Evolutionary conservation across 2,329 filamentous ascomycete species (phyloP), one percentile per base, ranked within the genome.

Genomic region (Aureobasidium pullulans): DNA sequence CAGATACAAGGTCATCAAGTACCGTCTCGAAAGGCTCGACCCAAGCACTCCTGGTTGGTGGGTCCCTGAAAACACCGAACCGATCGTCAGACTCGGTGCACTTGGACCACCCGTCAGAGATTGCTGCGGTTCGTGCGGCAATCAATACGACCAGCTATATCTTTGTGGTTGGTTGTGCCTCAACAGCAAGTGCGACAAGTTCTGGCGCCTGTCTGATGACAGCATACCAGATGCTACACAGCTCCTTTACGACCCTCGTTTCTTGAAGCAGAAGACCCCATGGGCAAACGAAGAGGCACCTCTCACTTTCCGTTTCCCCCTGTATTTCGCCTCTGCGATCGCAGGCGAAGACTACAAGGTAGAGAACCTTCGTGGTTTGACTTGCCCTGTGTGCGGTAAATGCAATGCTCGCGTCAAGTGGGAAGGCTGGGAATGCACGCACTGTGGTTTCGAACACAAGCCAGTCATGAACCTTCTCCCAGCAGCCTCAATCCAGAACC

Each of bases 1-100:
- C 42, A 68, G 64, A 43, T 56, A 69, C 6, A 71, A 69, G 1
- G 76, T 78, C 0, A 79, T 81, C 64, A 84, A 83, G 63, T 77
- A 87, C 29, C 81, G 87, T 0, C 79, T 90, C 3, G 84, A 91
- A 68, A 87, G 87, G 62, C 71, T 88, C 0, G 69, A 84, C 15
- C 67, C 79, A 0, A 61, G 67, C 0, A 69, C 72, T 10, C 72
- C 72, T 23, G 84, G 82, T 29, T 63, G 62, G 62, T 63, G 62
- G 62, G 19, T 58, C n/a, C 62, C 62, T 29, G 7, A 34, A 37
- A 54, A 32, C n/a, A 19, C 16, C 8, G 29, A 47, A 32, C 28
- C 39, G 3, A 29, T 46, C 2, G 19, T 52, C 11, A 16, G 34
- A 13, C 36, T 61, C 29, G 62, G 62, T 10, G 37, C 44, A 28